phyloP scores from a whole-genome alignment of 139 green algal genomes.

The Helicosporidium sp. region DNA sequence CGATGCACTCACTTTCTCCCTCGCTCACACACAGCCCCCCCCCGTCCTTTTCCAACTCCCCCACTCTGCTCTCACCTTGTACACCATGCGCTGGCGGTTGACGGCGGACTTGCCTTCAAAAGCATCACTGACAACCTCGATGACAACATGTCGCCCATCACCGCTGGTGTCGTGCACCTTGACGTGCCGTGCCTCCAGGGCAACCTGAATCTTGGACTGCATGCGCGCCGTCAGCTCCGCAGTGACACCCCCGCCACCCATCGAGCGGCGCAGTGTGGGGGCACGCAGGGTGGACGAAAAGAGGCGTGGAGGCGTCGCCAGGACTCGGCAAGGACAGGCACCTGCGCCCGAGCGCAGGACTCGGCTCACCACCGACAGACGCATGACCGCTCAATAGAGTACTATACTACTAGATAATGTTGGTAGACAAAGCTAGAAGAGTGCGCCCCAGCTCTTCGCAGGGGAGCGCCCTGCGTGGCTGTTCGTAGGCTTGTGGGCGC shows the following conservation, averaged over 20 bases:
- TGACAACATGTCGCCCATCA: slow-evolving; percentile 59
- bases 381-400: background rate
- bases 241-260: too few species aligned
- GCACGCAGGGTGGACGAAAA: background rate
- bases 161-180: slow-evolving; percentile 38
- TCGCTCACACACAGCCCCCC: background rate
- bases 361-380: background rate
- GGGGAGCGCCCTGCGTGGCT: too few species aligned
- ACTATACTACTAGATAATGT: too few species aligned
- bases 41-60: background rate
- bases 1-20: background rate
- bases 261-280: too few species aligned
- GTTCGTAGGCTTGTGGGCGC: too few species aligned
- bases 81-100: slow-evolving; percentile 61
- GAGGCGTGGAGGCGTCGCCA: too few species aligned
- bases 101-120: slow-evolving; percentile 63
- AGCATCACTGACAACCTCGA: slow-evolving; percentile 38
- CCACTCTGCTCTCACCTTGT: too few species aligned
- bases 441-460: too few species aligned
- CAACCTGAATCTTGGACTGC: slow-evolving; percentile 18
- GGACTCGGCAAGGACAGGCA: background rate
- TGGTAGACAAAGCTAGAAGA: too few species aligned
- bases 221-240: slow-evolving; percentile 13
- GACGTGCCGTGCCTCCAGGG: slow-evolving; percentile 30
- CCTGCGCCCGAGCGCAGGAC: background rate